Evolutionary conservation across 2,329 filamentous ascomycete genomes (phyloP).

Genomic region (Cladophialophora exuberans): DNA sequence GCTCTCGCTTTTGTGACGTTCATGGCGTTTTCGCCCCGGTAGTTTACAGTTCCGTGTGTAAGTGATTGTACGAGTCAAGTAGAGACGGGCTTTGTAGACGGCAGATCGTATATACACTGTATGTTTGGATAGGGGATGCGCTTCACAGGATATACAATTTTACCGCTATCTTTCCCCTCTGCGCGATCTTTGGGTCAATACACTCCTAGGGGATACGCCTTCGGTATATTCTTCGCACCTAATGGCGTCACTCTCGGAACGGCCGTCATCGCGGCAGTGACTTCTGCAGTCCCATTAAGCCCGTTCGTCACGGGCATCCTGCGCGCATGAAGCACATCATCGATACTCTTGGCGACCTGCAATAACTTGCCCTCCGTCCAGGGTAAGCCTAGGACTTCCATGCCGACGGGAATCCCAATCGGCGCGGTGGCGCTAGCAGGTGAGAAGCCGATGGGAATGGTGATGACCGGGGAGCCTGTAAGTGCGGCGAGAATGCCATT

Average conservation of each 20-base stretch:
- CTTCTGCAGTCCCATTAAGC: constrained; percentile 25
- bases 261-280: constrained; percentile 10
- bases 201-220: constrained; percentile 27
- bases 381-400: constrained; percentile 64
- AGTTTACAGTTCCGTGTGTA: too few species aligned
- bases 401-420: constrained; percentile 64
- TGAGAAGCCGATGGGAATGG: constrained; percentile 54
- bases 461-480: constrained; percentile 57
- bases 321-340: constrained; percentile 51
- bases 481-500: constrained; percentile 62
- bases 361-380: constrained; percentile 61
- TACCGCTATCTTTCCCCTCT: neutral
- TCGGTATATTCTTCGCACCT: constrained; percentile 21
- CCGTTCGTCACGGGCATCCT: constrained; percentile 44
- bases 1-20: too few species aligned
- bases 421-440: constrained; percentile 53
- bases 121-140: too few species aligned
- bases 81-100: too few species aligned
- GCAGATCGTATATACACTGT: too few species aligned
- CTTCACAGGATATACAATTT: too few species aligned
- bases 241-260: constrained; percentile 24
- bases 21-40: too few species aligned
- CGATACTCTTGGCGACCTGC: constrained; percentile 56
- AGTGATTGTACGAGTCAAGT: too few species aligned
- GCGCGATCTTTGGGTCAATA: constrained; percentile 7